Evolutionary conservation across 768 basidiomycete species (phyloP).

Genomic region (Sporobolomyces phaffii): DNA sequence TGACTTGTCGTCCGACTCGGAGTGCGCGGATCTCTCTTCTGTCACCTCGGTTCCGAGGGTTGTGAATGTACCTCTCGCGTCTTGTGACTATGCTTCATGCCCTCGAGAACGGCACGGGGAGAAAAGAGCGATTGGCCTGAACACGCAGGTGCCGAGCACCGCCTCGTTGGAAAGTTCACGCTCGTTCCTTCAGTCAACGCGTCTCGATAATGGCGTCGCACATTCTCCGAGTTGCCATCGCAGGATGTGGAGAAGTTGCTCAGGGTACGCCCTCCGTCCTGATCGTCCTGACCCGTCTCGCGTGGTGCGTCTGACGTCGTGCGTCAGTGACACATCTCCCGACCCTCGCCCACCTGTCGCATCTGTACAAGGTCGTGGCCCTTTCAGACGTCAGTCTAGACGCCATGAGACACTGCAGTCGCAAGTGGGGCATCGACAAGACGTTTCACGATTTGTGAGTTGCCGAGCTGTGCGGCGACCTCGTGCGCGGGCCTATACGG

Average conservation of each 20-base stretch:
- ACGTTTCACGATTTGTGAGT: constrained; percentile 5
- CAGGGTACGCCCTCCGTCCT: background rate
- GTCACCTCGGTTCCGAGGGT: too few species aligned
- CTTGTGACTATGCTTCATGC: too few species aligned
- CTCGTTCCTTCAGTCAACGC: background rate
- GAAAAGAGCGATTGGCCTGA: too few species aligned
- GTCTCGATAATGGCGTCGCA: background rate
- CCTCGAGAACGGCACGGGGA: too few species aligned
- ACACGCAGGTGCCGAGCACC: too few species aligned
- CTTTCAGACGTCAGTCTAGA: constrained; percentile 12
- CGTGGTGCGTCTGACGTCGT: background rate
- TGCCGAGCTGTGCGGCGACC: background rate
- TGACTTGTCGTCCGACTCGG: too few species aligned
- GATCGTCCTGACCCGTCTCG: background rate
- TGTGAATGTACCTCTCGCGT: too few species aligned
- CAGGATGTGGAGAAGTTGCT: constrained; percentile 24
- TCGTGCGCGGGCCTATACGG: background rate
- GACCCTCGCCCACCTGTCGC: constrained; percentile 21
- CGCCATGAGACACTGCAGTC: background rate
- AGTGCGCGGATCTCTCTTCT: too few species aligned
- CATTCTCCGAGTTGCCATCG: constrained; percentile 16
- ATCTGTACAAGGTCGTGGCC: constrained; percentile 24
- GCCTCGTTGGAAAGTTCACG: too few species aligned
- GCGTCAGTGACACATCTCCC: constrained; percentile 22
- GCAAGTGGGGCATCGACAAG: constrained; percentile 14